A percentile compares a stretch with the other conserved stretches of the same genome.
phyloP scores from a whole-genome alignment of 352 stramenopile species.

The Elongisporangium anandrum region DNA sequence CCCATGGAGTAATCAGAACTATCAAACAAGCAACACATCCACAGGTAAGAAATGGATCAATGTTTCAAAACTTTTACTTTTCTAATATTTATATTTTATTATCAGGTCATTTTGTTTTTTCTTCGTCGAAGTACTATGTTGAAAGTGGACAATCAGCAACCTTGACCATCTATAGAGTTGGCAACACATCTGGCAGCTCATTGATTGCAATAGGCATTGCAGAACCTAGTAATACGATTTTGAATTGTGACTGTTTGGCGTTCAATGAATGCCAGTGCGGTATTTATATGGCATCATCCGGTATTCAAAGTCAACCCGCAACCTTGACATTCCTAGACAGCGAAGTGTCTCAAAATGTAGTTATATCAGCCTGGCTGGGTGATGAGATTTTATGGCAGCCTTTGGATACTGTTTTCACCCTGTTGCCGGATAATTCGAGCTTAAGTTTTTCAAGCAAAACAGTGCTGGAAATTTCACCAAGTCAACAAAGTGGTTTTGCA shows the following conservation, averaged over 20 bases:
- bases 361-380: slow-evolving; percentile 32
- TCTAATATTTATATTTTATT: neutral
- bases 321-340: slow-evolving; percentile 38
- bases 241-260: slow-evolving; percentile 23
- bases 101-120: slow-evolving; percentile 16
- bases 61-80: no score
- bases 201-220: slow-evolving; percentile 23
- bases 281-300: slow-evolving; percentile 18
- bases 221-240: slow-evolving; percentile 19
- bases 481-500: slow-evolving; percentile 20
- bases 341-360: slow-evolving; percentile 26
- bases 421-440: slow-evolving; percentile 5
- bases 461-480: slow-evolving; percentile 3
- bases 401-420: slow-evolving; percentile 14
- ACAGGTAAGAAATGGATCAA: slow-evolving; percentile 3
- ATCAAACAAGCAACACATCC: slow-evolving; percentile 12
- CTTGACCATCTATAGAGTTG: slow-evolving; percentile 23
- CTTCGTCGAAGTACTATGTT: slow-evolving; percentile 7
- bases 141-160: slow-evolving; percentile 15
- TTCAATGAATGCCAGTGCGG: slow-evolving; percentile 26
- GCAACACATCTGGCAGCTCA: slow-evolving; percentile 25
- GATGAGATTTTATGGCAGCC: slow-evolving; percentile 19
- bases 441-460: neutral
- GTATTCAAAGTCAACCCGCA: slow-evolving; percentile 10
- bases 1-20: slow-evolving; percentile 5